These are phyloP conservation scores for Eustoma russellianum DNA, from an alignment of 257 asterid genomes.

Conservation along the genomic window DNA sequence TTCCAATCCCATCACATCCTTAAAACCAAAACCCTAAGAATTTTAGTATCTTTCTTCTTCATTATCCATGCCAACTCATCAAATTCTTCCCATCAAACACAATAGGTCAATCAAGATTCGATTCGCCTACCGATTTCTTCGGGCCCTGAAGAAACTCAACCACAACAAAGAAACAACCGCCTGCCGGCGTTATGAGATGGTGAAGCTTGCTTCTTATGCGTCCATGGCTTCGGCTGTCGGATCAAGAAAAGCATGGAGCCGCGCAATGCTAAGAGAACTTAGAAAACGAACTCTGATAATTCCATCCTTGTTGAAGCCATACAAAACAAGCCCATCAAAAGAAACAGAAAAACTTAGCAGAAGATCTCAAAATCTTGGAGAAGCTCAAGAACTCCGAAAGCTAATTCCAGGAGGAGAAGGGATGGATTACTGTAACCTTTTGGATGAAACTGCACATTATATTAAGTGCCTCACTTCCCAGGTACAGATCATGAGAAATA, in stretches of 20 bases:
- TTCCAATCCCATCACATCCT: constrained; percentile 8
- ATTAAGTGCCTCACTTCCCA: constrained; percentile 62
- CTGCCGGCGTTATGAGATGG: constrained; percentile 19
- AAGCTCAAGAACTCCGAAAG: constrained; percentile 30
- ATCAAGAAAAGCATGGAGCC: constrained; percentile 53
- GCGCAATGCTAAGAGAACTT: constrained; percentile 44
- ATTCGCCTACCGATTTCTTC: constrained; percentile 45
- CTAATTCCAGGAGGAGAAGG: constrained; percentile 61
- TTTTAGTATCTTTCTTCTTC: not conserved
- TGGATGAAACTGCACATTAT: constrained; percentile 66
- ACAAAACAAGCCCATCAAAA: constrained; percentile 1
- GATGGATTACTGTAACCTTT: constrained; percentile 44
- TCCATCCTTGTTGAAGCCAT: too few species aligned
- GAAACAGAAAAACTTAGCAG: constrained; percentile 26
- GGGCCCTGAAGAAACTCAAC: constrained; percentile 36
- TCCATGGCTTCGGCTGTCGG: constrained; percentile 74
- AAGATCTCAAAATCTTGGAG: constrained; percentile 3
- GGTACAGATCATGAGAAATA: constrained; percentile 61
- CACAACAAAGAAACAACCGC: constrained; percentile 2
- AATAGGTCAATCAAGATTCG: constrained; percentile 32
- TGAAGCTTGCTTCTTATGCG: constrained; percentile 50
- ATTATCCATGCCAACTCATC: constrained; percentile 12
- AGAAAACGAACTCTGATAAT: constrained; percentile 13
- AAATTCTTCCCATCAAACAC: constrained; percentile 21
- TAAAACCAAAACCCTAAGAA: not conserved